Evolutionary conservation across 2,329 filamentous ascomycete species (phyloP).

Genomic region (Diaporthe helianthi): DNA sequence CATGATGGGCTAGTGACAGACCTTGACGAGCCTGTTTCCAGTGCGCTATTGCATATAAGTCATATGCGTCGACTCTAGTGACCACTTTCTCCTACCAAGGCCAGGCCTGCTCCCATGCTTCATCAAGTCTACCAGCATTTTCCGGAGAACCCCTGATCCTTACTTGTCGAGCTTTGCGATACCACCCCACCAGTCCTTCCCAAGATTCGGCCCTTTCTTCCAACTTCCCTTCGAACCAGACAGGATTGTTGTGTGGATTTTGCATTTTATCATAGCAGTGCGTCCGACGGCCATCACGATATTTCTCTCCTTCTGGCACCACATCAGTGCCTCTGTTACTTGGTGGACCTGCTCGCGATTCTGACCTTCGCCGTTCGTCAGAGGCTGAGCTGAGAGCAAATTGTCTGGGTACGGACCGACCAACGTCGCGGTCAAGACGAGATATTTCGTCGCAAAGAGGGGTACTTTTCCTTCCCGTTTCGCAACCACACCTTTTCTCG

Average conservation of each 20-base stretch:
- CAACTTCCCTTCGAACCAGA: slow-evolving; percentile 37
- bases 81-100: not conserved
- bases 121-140: slow-evolving; percentile 25
- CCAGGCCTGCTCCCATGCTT: slow-evolving; percentile 19
- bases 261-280: slow-evolving; percentile 22
- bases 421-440: not conserved
- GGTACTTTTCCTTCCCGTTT: slow-evolving; percentile 26
- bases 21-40: slow-evolving; percentile 12
- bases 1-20: slow-evolving; percentile 28
- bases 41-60: slow-evolving; percentile 25
- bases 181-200: slow-evolving; percentile 38
- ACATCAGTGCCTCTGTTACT: slow-evolving; percentile 9
- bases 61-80: slow-evolving; percentile 8
- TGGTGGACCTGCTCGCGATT: not conserved
- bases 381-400: slow-evolving; percentile 1
- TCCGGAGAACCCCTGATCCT: slow-evolving; percentile 40
- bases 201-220: slow-evolving; percentile 37
- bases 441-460: slow-evolving; percentile 23
- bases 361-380: not conserved
- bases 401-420: not conserved
- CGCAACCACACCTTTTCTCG: slow-evolving; percentile 11
- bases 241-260: slow-evolving; percentile 29
- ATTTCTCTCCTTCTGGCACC: slow-evolving; percentile 2
- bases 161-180: slow-evolving; percentile 39
- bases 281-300: slow-evolving; percentile 26